Conservation (phyloP, 345 rosid genomes). For the Populus tremula region DNA sequence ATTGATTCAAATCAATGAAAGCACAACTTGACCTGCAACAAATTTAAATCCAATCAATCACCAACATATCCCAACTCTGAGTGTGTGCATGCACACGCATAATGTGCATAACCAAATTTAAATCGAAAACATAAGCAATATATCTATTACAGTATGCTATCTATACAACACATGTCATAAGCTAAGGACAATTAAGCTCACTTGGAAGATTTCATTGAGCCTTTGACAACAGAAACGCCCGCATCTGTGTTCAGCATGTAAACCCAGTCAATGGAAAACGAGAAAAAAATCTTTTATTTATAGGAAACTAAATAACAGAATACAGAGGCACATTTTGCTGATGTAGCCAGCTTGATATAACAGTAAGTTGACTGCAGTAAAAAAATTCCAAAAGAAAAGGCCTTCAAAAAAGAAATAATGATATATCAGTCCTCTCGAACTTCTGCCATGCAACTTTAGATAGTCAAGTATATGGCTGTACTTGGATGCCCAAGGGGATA, state of each 20-base stretch:
- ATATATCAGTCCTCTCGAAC: neutral
- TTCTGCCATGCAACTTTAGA: neutral
- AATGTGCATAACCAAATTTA: neutral
- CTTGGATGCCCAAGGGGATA: neutral
- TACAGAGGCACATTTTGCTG: neutral
- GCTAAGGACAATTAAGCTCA: slow-evolving; percentile 24
- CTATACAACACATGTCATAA: neutral
- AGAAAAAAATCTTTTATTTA: neutral
- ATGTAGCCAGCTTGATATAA: too few relatives aligned
- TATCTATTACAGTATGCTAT: neutral
- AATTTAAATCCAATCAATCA: neutral
- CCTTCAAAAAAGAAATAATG: neutral
- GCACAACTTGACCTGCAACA: slow-evolving; percentile 38
- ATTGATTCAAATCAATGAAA: slow-evolving; percentile 32
- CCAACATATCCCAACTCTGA: neutral
- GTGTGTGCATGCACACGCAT: neutral
- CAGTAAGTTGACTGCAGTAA: too few relatives aligned
- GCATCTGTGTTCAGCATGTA: slow-evolving; percentile 27
- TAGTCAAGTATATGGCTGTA: neutral
- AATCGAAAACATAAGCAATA: neutral
- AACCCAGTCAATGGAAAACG: neutral
- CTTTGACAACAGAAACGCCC: slow-evolving; percentile 27
- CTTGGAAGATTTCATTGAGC: slow-evolving; percentile 34
- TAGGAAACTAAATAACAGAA: neutral
- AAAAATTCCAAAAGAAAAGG: neutral